Evolutionary conservation across 176 grass and related monocot species (phyloP).

Genomic region (Leersia perrieri): DNA sequence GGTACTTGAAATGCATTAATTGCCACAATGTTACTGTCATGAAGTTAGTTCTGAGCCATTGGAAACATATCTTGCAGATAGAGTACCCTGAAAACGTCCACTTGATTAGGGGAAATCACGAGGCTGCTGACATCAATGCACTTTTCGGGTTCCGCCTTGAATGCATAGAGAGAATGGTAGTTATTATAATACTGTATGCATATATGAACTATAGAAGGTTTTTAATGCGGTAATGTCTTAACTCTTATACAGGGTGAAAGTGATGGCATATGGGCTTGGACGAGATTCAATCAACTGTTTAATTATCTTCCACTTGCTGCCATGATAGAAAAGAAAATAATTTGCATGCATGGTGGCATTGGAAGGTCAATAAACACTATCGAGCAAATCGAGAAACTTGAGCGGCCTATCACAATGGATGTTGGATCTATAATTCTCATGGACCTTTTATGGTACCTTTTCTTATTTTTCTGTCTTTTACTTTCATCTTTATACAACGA

Average conservation of each 20-base stretch:
- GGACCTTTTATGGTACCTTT: conserved; percentile 89
- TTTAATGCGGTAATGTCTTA: background rate
- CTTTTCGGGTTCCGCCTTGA: conserved; percentile 97
- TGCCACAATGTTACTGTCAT: background rate
- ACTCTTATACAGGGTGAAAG: conserved; percentile 75
- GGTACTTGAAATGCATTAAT: conserved; percentile 5
- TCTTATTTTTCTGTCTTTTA: background rate
- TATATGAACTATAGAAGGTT: conserved; percentile 22
- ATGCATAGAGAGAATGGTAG: conserved; percentile 99
- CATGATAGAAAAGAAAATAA: conserved; percentile 99
- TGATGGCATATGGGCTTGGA: conserved; percentile 99
- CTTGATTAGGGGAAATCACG: conserved; percentile 96
- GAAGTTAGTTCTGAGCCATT: conserved; percentile 29
- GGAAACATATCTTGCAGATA: conserved; percentile 64
- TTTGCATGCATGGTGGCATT: conserved; percentile 99
- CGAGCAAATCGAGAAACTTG: conserved; percentile 98
- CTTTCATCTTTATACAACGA: background rate
- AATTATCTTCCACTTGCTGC: conserved; percentile 97
- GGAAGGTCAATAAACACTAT: conserved; percentile 91
- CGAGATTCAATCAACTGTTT: conserved; percentile 95
- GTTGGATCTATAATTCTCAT: conserved; percentile 94
- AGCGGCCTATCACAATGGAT: conserved; percentile 99
- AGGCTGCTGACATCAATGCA: conserved; percentile 99
- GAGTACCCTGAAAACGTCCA: conserved; percentile 92
- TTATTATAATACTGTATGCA: background rate